Conservation (phyloP, 73 alveolate genomes). For the Uronychia binucleata region DNA sequence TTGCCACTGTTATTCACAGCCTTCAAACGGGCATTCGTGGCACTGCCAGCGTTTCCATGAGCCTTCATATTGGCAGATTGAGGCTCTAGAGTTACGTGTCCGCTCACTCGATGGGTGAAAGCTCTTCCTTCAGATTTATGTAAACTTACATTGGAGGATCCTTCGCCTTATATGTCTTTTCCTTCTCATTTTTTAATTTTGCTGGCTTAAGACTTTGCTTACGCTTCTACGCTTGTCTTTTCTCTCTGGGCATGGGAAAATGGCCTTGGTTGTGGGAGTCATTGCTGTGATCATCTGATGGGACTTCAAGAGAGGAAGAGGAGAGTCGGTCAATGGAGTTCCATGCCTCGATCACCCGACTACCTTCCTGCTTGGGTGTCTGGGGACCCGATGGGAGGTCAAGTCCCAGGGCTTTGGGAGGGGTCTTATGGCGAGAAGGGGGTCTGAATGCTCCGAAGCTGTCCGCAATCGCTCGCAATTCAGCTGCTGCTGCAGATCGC, state of each 20-base stretch:
- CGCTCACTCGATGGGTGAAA: neutral
- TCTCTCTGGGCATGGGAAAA: neutral
- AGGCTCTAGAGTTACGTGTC: neutral
- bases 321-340: neutral
- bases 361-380: neutral
- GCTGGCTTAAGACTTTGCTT: neutral
- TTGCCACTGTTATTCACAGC: neutral
- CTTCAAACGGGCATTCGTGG: neutral
- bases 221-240: neutral
- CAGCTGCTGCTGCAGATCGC: neutral
- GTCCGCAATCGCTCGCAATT: neutral
- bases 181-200: too few relatives aligned
- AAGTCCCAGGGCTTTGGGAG: neutral
- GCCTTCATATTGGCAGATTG: neutral
- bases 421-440: neutral
- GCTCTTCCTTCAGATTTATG: neutral
- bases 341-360: neutral
- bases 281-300: neutral
- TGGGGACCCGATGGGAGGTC: neutral
- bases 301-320: neutral
- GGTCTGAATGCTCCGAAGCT: constrained; percentile 1
- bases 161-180: too few relatives aligned
- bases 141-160: too few relatives aligned
- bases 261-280: neutral
- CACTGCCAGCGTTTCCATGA: neutral